Evolutionary conservation across 768 basidiomycete species (phyloP), one percentile per base, ranked within the genome.

Genomic region (Leccinellum rugosiceps): DNA sequence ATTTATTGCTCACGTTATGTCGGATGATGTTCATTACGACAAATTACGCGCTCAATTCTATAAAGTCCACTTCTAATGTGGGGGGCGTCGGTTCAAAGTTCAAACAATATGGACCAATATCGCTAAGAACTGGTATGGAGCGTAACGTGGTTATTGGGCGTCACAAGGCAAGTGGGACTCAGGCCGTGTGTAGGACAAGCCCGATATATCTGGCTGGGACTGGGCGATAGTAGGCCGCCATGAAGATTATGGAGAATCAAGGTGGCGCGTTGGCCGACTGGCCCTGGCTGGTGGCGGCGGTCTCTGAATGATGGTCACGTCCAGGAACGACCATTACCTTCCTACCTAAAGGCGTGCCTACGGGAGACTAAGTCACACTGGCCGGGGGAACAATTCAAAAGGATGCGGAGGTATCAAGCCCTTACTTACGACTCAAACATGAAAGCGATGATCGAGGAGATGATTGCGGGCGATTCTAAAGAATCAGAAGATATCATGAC

Each of bases 211-310:
- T 47, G 31, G 49, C 10, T 21, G n/a, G n/a, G 2, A 44, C 43
- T 13, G 41, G 21, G 11, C 59, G 76, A 45, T 72, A 82, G 63
- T 72, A 82, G 63, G 81, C 81, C 1, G 80, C 82, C 0, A 73
- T 82, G 3, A 81, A 84, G 5, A 79, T 84, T 53, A 80, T 85
- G 82, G 83, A 85, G 65, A 80, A 79, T 55, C 81, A 83, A 58
- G 83, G 83, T 0, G 77, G 76, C 1, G 59, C 69, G 0, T 21
- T 25, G 21, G 44, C 19, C 14, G 21, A 44, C n/a, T 11, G 43
- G 50, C 82, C 82, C 3, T 62, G 68, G 1, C 75, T 69, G 26
- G 79, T 84, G 30, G 75, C 83, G 0, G 15, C 50, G 83, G 82
- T 0, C 80, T 84, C 78, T 65, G 82, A 26, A 69, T 80, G 32